Conservation (phyloP, 2,329 filamentous ascomycete genomes). For the Salinomyces thailandicus region DNA sequence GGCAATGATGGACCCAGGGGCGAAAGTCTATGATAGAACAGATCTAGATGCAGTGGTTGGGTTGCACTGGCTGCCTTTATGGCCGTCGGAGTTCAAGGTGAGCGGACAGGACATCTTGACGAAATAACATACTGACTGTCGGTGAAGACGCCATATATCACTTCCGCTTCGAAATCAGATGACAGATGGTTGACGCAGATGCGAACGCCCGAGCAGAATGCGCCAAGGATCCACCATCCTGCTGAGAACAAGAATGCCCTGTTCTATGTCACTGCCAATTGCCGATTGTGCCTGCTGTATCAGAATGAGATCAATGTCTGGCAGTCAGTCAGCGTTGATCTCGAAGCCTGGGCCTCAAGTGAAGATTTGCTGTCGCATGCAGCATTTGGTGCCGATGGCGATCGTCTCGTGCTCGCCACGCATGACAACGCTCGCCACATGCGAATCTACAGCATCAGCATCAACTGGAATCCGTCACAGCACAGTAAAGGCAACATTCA, state of each 20-base stretch:
- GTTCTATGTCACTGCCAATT: slow-evolving; percentile 64
- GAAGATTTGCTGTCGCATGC: slow-evolving; percentile 72
- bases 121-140: neutral
- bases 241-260: slow-evolving; percentile 61
- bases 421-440: slow-evolving; percentile 62
- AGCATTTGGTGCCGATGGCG: slow-evolving; percentile 48
- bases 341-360: slow-evolving; percentile 24
- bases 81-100: slow-evolving; percentile 25
- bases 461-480: slow-evolving; percentile 57
- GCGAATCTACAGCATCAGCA: slow-evolving; percentile 59
- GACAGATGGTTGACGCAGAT: slow-evolving; percentile 58
- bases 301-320: slow-evolving; percentile 62
- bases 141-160: slow-evolving; percentile 21
- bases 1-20: slow-evolving; percentile 33
- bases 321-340: slow-evolving; percentile 58
- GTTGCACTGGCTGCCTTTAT: slow-evolving; percentile 63
- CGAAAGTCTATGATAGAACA: slow-evolving; percentile 4
- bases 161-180: slow-evolving; percentile 30
- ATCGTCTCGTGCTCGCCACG: slow-evolving; percentile 52
- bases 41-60: slow-evolving; percentile 72
- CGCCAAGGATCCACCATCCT: slow-evolving; percentile 63
- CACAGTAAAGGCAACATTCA: slow-evolving; percentile 18
- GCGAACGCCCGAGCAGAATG: slow-evolving; percentile 46
- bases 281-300: slow-evolving; percentile 65
- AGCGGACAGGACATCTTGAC: slow-evolving; percentile 3